Evolutionary conservation across 2,329 filamentous ascomycete genomes (phyloP).

Genomic region (Paracoccidioides lutzii): DNA sequence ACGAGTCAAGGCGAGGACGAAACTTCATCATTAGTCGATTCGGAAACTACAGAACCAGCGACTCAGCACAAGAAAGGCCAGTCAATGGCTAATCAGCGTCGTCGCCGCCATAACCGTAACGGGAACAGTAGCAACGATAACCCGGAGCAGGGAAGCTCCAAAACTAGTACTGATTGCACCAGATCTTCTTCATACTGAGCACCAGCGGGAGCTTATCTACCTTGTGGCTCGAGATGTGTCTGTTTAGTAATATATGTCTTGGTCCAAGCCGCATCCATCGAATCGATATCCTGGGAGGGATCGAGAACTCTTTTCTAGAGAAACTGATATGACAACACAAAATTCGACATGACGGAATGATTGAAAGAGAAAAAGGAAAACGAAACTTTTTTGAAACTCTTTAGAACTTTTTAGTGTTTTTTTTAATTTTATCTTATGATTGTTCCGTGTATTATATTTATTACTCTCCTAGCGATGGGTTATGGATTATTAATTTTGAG

Average conservation of each 20-base stretch:
- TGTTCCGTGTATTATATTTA: constrained; percentile 3
- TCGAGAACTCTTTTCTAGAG: not conserved
- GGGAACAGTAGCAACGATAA: constrained; percentile 6
- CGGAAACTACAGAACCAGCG: not conserved
- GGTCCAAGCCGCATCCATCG: not conserved
- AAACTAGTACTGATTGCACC: constrained; percentile 1
- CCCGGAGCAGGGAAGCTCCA: constrained; percentile 1
- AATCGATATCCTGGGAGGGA: too few relatives aligned
- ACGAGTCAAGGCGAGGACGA: not conserved
- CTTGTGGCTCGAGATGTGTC: not conserved
- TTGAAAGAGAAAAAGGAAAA: not conserved
- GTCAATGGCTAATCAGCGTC: constrained; percentile 3
- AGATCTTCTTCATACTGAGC: constrained; percentile 3
- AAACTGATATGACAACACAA: not conserved
- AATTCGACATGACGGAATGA: not conserved
- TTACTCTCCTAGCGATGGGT: not conserved
- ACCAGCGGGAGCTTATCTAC: not conserved
- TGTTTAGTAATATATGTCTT: not conserved
- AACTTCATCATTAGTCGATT: not conserved
- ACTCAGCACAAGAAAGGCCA: not conserved
- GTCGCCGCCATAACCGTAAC: constrained; percentile 10
- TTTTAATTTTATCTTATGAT: not conserved
- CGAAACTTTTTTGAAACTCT: not conserved
- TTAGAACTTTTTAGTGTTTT: not conserved
- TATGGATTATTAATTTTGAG: not conserved